Evolutionary conservation across 176 grass and related monocot species (phyloP).

Genomic region (Cenchrus purpureus): DNA sequence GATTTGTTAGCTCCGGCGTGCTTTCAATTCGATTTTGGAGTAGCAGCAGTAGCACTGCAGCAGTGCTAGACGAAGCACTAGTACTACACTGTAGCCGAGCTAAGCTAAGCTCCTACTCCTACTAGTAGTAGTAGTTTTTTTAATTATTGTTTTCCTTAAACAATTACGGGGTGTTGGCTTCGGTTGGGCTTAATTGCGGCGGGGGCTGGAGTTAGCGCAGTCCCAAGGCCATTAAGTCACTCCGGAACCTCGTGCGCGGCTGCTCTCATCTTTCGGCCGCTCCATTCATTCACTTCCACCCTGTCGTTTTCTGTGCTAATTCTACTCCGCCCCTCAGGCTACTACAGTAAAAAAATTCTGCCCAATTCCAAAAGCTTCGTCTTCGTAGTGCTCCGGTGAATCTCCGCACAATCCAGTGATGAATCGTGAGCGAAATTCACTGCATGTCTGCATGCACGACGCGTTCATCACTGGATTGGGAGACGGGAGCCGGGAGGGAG

Average conservation of each 20-base stretch:
- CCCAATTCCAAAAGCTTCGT: neutral
- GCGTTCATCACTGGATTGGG: no score
- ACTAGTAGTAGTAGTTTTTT: no score
- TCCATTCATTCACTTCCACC: neutral
- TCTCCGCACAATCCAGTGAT: no score
- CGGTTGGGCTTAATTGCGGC: conserved; percentile 44
- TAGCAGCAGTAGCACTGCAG: neutral
- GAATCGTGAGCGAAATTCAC: no score
- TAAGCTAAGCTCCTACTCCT: no score
- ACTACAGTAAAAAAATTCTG: no score
- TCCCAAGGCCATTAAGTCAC: conserved; percentile 8
- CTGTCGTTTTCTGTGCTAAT: conserved; percentile 28
- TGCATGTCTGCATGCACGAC: no score
- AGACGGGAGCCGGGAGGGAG: no score
- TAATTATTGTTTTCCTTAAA: neutral
- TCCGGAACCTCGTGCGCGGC: conserved; percentile 18
- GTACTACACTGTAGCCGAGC: neutral
- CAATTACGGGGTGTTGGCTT: neutral
- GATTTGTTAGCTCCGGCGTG: no score
- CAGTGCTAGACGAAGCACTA: neutral
- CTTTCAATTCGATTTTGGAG: neutral
- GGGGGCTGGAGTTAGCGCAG: conserved; percentile 9
- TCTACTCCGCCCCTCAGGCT: no score
- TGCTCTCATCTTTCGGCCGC: neutral
- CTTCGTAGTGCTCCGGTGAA: no score